Evolutionary conservation across 495 filamentous ascomycete genomes (phyloP), one percentile per base, ranked within the genome.

Genomic region (Gamarada debralockiae): DNA sequence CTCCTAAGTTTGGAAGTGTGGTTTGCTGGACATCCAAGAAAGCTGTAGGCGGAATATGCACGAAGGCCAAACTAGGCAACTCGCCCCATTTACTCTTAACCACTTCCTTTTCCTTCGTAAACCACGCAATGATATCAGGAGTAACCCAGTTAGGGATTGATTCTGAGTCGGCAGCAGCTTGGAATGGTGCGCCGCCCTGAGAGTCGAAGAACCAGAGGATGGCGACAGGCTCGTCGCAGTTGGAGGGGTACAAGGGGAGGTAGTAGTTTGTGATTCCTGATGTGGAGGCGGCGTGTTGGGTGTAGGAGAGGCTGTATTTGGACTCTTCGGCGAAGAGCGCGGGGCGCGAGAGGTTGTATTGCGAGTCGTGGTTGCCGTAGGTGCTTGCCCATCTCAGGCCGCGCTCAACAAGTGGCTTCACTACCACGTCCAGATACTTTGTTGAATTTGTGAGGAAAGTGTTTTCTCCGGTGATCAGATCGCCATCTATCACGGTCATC

Each of bases 141-240:
- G 72, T 66, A 9, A 78, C 73, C 75, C 75, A 79, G 57, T 73
- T 62, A 61, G 14, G 74, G 65, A 44, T 66, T 43, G 0, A 39
- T 15, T 55, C 18, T 0, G 67, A 47, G 7, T 57, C 54, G 24
- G 39, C 14, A 2, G 51, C 48, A 14, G 67, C 54, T 38, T 82
- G 77, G 57, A 74, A 81, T 22, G 67, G 57, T 40, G 70, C 72
- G 0, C 87, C 86, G 33, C 86, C 86, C 29, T 76, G 74, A 48
- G 74, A 80, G 62, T 91, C 87, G 59, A 91, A 90, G 69, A 90
- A 90, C 83, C 84, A 91, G 25, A 90, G 72, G 3, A 91, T 56
- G 12, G 84, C 67, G 12, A 65, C 65, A 7, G 78, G 78, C 2
- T 50, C 68, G 1, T 44, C 53, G 17, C 21, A 38, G 25, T 50